Evolutionary conservation across 768 basidiomycete species (phyloP), one percentile per base, ranked within the genome.

Genomic region (Boletus speciosus): DNA sequence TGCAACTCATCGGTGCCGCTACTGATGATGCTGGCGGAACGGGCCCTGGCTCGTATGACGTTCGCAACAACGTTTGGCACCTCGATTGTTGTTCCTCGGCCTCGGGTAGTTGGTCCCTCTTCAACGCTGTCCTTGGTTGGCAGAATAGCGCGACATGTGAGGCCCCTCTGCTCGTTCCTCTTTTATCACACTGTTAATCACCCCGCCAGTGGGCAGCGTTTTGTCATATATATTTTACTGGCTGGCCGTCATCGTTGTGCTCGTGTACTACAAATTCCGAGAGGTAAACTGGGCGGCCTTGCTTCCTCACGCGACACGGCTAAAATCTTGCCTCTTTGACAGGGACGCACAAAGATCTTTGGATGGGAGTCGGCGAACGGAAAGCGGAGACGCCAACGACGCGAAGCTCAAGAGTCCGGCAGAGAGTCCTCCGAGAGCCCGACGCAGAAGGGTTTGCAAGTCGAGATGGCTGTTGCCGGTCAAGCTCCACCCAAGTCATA

Each of bases 141-240:
- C 83, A 83, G 58, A 94, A 95, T 70, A 88, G 76, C 51, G 94
- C 85, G 9, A 85, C 88, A 29, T 23, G 86, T 85, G 63, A 60
- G 77, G 6, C 10, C 19, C 11, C 8, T 12, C 19, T 15, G 1
- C 4, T 14, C 42, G 29, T 45, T 7, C 8, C 2, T 16, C 21
- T 23, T 45, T 41, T 6, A 45, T 46, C 47, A 44, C 42, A 19
- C 36, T 14, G 35, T 12, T 49, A 19, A 59, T 42, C 46, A 10
- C 35, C 40, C 21, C 55, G 8, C 35, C 56, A 82, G 81, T 86
- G 55, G 93, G 95, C 12, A 81, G 86, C 1, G 79, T 98, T 21
- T 75, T 96, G n/a, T 75, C 85, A 0, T 98, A 98, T 69, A 82
- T 91, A 45, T 88, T 92, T 71, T 98, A 95, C 76, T 98, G 95